Evolutionary conservation across 768 basidiomycete genomes (phyloP), one percentile per base, ranked within the genome.

Genomic region (Boletus reticulatus): DNA sequence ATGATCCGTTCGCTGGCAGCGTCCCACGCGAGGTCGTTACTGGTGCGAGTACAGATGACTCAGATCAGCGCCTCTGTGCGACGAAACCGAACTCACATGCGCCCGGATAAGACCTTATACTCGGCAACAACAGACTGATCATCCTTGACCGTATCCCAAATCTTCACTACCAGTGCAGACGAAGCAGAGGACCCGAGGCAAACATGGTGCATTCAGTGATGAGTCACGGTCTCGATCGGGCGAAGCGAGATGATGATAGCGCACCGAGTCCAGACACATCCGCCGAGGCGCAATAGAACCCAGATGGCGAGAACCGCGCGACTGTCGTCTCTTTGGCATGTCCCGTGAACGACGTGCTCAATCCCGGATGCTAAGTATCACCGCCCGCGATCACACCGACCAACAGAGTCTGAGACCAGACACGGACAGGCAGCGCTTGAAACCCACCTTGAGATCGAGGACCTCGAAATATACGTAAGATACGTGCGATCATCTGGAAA

Each of bases 1-100:
- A 98, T 89, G 54, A 98, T 89, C n/a, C 96, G 82, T 70, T 97
- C 96, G 67, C 89, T 92, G 71, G 98, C 96, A 2, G 89, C 90
- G 65, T 98, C 96, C 96, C 96, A 98, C 12, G 88, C 88, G 20
- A 98, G 81, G 73, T 98, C 96, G 62, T 94, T 94, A 61, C 94
- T 93, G 61, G 10, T n/a, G 47, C 11, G 27, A 4, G 13, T 24
- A 24, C 29, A 19, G 20, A 36, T 48, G n/a, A 11, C 42, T 45
- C 41, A 2, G 22, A 43, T 55, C 13, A 43, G n/a, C 36, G 27
- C 16, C 27, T 29, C 39, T 4, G 9, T 12, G 19, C 9, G 4
- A 34, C n/a, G 24, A 52, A 39, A 41, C 38, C 22, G 20, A 34
- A 56, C 70, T 57, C 68, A 92, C 91, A 94, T 80, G 50, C 79